Evolutionary conservation across 805 yeast species (phyloP).

Genomic region (Barnettozyma sp.): DNA sequence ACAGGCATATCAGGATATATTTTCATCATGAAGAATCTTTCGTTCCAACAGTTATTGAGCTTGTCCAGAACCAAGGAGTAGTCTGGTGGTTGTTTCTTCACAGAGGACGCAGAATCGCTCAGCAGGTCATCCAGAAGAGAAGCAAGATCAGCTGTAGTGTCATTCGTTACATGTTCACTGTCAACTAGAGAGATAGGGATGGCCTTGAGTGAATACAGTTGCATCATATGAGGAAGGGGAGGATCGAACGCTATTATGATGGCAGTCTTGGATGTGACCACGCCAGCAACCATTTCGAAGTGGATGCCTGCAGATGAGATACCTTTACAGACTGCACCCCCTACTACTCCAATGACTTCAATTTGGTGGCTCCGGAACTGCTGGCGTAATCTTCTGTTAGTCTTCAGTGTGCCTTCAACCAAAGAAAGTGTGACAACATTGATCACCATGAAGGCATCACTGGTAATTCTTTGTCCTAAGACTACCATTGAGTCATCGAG

Average conservation of each 20-base stretch:
- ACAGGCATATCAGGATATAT: constrained; percentile 12
- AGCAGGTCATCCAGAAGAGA: neutral
- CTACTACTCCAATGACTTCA: constrained; percentile 2
- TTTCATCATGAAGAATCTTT: constrained; percentile 10
- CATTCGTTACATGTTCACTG: neutral
- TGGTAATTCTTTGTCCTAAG: constrained; percentile 10
- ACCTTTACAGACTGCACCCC: neutral
- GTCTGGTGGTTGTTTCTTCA: too few relatives aligned
- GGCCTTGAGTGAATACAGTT: constrained; percentile 71
- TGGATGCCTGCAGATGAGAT: neutral
- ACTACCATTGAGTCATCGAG: constrained; percentile 9
- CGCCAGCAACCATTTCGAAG: constrained; percentile 4
- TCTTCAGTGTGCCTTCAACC: neutral
- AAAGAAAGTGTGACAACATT: neutral
- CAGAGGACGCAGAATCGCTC: too few relatives aligned
- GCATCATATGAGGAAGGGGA: constrained; percentile 65
- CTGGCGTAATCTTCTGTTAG: neutral
- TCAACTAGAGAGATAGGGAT: constrained; percentile 50
- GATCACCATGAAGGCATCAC: constrained; percentile 10
- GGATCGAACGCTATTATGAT: constrained; percentile 54
- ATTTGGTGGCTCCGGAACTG: neutral
- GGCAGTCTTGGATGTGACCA: constrained; percentile 10
- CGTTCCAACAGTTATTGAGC: constrained; percentile 18
- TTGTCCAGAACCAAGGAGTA: constrained; percentile 9
- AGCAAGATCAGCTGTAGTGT: neutral